Base-by-base conservation (phyloP, 805 yeast genomes). In the Candida vaughaniae region DNA sequence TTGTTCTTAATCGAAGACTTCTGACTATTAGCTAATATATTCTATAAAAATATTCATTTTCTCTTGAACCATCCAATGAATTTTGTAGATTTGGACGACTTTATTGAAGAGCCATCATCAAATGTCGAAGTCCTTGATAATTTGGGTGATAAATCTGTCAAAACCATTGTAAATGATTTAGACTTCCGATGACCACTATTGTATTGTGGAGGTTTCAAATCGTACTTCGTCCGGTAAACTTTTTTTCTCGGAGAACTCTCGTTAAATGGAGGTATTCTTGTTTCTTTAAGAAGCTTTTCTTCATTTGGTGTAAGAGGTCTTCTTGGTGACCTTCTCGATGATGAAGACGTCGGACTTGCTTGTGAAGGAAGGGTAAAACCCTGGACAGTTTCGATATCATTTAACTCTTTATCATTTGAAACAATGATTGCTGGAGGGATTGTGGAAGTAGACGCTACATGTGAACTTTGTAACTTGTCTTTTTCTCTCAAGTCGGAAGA, bases 51-150 rank as follows among this genome's bases (percentile, higher is more conserved):
- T 20, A 20, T 7, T 20, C 23, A 45, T 33, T 38, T 49, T 33
- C 46, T 51, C 32, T 46, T 47, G 20, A 60, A 53, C 64, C 64
- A 60, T 12, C 36, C 47, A 17, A 53, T 39, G 17, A 58, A 39
- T 38, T 43, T 55, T 19, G 43, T 44, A 8, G 51, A 45, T 22
- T 45, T 46, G 26, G 38, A 42, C 33, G 39, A 41, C 19, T 34
- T 42, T 4, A 42, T 35, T 6, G 40, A 35, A 4, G 34, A 25
- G 12, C 31, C 11, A 31, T 46, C 50, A 23, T 40, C 53, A 14
- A 31, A 25, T 10, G 29, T 31, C 20, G 18, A 25, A 7, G 44
- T 19, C 29, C 31, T 42, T 3, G 53, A 46, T 11, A 47, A 26
- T 20, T 42, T 47, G 2, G 58, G 52, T 7, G 49, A 38, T 17